Conservation (phyloP, 768 basidiomycete species). For the Lyophyllum shimeji region DNA sequence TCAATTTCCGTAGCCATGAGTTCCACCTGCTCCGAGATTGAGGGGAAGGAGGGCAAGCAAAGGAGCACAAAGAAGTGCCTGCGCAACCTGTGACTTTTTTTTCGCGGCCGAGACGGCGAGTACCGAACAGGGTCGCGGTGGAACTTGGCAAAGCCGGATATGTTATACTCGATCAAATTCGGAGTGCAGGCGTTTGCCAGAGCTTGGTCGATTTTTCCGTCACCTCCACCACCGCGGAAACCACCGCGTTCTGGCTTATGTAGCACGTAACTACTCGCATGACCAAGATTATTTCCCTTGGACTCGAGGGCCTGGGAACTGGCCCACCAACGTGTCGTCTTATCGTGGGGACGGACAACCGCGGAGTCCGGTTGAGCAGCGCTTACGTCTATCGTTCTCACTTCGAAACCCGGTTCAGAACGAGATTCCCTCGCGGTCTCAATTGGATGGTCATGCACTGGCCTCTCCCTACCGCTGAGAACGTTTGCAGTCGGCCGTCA, state of each 20-base stretch:
- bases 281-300: not conserved
- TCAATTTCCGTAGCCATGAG: conserved; percentile 45
- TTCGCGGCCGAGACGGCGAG: conserved; percentile 1
- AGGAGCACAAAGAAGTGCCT: conserved; percentile 5
- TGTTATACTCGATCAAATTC: not conserved
- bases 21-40: conserved; percentile 8
- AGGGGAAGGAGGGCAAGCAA: conserved; percentile 1
- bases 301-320: not conserved
- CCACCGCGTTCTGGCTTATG: not conserved
- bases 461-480: not conserved
- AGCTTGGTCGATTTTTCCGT: not conserved
- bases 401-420: no score
- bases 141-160: not conserved
- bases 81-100: conserved; percentile 1
- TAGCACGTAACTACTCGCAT: not conserved
- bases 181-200: not conserved
- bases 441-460: not conserved
- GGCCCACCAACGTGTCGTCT: not conserved
- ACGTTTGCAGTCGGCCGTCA: not conserved
- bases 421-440: no score
- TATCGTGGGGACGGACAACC: not conserved
- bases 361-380: no score
- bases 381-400: no score
- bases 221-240: no score
- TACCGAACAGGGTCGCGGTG: conserved; percentile 4